Evolutionary conservation across 306 rosid species (phyloP).

Genomic region (Fragaria ananassa): DNA sequence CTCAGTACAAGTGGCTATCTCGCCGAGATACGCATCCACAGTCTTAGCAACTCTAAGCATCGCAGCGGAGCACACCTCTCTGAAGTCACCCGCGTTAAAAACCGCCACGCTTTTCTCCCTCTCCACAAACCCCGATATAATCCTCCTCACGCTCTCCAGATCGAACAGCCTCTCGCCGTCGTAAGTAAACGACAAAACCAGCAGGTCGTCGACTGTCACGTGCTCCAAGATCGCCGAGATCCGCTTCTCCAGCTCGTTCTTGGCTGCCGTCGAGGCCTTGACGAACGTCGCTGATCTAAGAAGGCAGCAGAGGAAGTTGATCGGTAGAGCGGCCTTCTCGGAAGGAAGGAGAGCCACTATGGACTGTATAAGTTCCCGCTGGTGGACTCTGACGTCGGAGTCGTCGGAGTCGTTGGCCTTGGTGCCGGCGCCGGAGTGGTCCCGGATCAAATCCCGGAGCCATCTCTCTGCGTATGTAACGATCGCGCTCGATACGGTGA

Average conservation of each 20-base stretch:
- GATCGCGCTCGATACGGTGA: slow-evolving; percentile 54
- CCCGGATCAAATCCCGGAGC: slow-evolving; percentile 74
- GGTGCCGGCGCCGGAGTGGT: slow-evolving; percentile 57
- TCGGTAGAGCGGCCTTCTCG: slow-evolving; percentile 69
- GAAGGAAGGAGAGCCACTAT: slow-evolving; percentile 63
- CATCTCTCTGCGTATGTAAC: slow-evolving; percentile 66
- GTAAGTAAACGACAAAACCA: slow-evolving; percentile 63
- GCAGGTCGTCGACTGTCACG: slow-evolving; percentile 66
- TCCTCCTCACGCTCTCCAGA: slow-evolving; percentile 65
- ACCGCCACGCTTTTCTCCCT: slow-evolving; percentile 65
- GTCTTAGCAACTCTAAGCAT: slow-evolving; percentile 61
- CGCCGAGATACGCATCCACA: slow-evolving; percentile 52
- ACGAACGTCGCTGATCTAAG: slow-evolving; percentile 73
- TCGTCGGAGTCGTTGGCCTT: slow-evolving; percentile 11
- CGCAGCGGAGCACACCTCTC: slow-evolving; percentile 47
- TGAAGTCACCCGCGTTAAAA: slow-evolving; percentile 46
- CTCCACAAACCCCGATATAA: slow-evolving; percentile 60
- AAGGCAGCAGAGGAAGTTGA: slow-evolving; percentile 85
- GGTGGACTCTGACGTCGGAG: slow-evolving; percentile 28
- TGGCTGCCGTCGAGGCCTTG: slow-evolving; percentile 46
- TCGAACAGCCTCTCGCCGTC: slow-evolving; percentile 83
- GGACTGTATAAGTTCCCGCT: slow-evolving; percentile 54
- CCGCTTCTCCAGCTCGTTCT: slow-evolving; percentile 66
- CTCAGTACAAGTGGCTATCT: slow-evolving; percentile 54
- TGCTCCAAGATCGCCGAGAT: slow-evolving; percentile 62